A percentile compares a stretch with the other conserved stretches of the same genome.
phyloP scores from a whole-genome alignment of 2,329 filamentous ascomycete species.

The Mycocentrospora acerina region DNA sequence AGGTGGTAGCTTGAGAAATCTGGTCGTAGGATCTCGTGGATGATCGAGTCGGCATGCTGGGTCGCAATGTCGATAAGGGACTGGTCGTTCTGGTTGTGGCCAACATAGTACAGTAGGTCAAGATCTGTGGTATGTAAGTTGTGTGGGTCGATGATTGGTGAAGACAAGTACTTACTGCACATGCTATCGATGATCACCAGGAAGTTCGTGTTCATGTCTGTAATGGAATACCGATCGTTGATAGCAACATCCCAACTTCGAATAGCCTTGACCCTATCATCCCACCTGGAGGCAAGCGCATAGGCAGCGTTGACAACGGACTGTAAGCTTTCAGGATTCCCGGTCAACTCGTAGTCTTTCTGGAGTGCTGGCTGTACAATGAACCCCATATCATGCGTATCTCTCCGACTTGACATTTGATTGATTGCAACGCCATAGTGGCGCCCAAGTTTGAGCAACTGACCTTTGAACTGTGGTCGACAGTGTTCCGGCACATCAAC shows the following conservation, averaged over 20 bases:
- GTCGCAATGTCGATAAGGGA: conserved; percentile 41
- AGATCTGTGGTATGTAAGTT: conserved; percentile 29
- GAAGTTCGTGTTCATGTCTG: conserved; percentile 39
- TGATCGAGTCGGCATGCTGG: conserved; percentile 41
- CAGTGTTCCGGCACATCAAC: conserved; percentile 20
- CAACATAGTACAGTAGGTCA: conserved; percentile 43
- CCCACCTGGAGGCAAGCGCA: conserved; percentile 48
- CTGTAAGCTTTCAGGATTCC: conserved; percentile 42
- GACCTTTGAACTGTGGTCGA: conserved; percentile 20
- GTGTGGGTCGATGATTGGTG: not conserved
- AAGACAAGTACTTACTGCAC: conserved; percentile 38
- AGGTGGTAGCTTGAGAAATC: conserved; percentile 47
- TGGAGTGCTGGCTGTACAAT: conserved; percentile 54
- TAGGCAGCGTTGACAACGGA: conserved; percentile 49
- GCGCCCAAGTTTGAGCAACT: conserved; percentile 28
- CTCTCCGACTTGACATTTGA: conserved; percentile 42
- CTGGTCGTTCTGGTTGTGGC: conserved; percentile 31
- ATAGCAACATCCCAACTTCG: conserved; percentile 52
- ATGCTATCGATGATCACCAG: conserved; percentile 50
- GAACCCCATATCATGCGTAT: conserved; percentile 59
- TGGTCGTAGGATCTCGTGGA: conserved; percentile 36
- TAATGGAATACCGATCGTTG: conserved; percentile 41
- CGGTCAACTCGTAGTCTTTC: conserved; percentile 51
- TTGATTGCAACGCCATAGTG: conserved; percentile 38
- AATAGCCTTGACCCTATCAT: conserved; percentile 47